These are phyloP conservation scores for Nothopassalora personata DNA, from an alignment of 2,329 filamentous ascomycete species.

Conservation along the genomic window DNA sequence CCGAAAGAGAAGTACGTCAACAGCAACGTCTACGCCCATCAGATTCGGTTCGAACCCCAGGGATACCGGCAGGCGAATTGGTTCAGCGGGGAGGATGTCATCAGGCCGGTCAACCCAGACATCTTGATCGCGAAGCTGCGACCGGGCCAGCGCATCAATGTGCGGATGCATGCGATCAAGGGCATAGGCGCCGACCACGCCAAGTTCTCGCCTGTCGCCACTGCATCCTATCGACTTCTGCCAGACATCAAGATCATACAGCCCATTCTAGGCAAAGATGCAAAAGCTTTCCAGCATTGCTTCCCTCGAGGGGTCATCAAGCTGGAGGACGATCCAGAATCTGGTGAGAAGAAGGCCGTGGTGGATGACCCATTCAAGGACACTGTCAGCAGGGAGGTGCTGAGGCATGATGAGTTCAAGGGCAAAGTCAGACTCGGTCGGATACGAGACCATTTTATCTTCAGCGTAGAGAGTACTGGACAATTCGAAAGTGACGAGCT, in stretches of 20 bases:
- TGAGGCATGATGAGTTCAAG: constrained; percentile 88
- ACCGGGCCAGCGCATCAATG: constrained; percentile 78
- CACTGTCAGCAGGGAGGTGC: constrained; percentile 86
- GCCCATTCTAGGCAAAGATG: constrained; percentile 82
- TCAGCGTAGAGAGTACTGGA: constrained; percentile 87
- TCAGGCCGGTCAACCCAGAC: constrained; percentile 78
- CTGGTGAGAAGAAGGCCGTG: constrained; percentile 78
- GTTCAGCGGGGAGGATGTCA: constrained; percentile 58
- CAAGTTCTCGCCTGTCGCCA: constrained; percentile 95
- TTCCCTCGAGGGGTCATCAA: constrained; percentile 86
- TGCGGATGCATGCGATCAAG: constrained; percentile 91
- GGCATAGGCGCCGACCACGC: constrained; percentile 90
- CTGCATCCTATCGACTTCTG: constrained; percentile 84
- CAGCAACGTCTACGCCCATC: constrained; percentile 56
- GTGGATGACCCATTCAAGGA: constrained; percentile 86
- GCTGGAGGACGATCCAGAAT: constrained; percentile 63
- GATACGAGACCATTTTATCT: constrained; percentile 93
- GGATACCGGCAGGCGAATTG: constrained; percentile 63
- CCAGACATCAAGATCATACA: constrained; percentile 77
- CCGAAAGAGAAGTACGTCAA: constrained; percentile 80
- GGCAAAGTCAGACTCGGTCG: constrained; percentile 92
- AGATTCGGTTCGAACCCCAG: constrained; percentile 67
- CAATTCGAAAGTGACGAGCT: constrained; percentile 92
- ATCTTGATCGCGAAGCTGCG: constrained; percentile 92
- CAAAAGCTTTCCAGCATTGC: constrained; percentile 81